These are phyloP conservation scores for Hyphopichia buzzinii DNA, from an alignment of 1,139 yeast species.

Conservation along the genomic window DNA sequence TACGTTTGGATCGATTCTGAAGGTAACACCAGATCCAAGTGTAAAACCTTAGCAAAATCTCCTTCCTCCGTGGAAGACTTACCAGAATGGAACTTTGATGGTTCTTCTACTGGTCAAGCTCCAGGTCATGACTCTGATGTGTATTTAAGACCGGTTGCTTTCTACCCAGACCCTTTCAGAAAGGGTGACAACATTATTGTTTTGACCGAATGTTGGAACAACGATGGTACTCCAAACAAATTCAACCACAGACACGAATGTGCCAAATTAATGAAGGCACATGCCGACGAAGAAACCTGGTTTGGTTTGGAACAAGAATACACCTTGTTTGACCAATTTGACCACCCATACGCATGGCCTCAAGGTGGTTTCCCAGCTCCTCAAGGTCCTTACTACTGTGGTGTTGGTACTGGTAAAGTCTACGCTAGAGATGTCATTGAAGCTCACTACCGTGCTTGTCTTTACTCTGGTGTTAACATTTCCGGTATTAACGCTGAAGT, in stretches of 20 bases:
- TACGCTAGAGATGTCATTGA: conserved; percentile 97
- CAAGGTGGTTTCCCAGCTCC: conserved; percentile 99
- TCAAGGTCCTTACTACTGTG: conserved; percentile 99
- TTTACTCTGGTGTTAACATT: conserved; percentile 83
- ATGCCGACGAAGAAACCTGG: conserved; percentile 84
- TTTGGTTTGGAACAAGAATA: conserved; percentile 99
- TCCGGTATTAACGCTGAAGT: conserved; percentile 99
- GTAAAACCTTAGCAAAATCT: conserved; percentile 74
- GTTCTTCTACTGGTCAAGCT: conserved; percentile 98
- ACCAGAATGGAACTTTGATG: conserved; percentile 99
- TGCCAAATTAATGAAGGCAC: conserved; percentile 93
- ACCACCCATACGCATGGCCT: conserved; percentile 97
- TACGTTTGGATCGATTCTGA: conserved; percentile 97
- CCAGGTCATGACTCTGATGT: conserved; percentile 97
- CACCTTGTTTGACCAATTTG: conserved; percentile 89
- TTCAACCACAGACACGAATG: conserved; percentile 98
- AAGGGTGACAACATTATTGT: conserved; percentile 96
- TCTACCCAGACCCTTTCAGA: conserved; percentile 96
- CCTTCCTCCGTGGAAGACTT: conserved; percentile 78
- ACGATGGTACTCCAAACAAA: conserved; percentile 98
- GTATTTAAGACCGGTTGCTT: conserved; percentile 90
- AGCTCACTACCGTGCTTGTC: conserved; percentile 98
- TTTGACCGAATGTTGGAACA: conserved; percentile 95
- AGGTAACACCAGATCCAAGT: conserved; percentile 91
- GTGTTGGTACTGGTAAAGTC: conserved; percentile 99